A percentile compares a stretch with the other conserved stretches of the same genome.
These are phyloP conservation scores for Athelia psychrophila DNA, from an alignment of 1,284 basidiomycete species.

Conservation along the genomic window DNA sequence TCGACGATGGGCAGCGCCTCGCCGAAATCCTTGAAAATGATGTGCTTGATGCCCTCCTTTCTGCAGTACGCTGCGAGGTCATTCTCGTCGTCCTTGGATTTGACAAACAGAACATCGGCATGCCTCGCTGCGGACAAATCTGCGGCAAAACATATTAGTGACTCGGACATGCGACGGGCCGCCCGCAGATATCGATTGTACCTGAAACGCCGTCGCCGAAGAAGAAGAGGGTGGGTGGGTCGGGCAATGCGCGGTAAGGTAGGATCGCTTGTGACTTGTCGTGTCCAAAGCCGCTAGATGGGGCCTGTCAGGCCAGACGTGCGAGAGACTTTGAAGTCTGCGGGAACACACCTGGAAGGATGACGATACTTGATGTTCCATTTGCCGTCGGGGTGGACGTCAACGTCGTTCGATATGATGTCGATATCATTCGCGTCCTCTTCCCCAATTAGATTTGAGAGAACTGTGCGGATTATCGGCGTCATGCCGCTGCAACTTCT, in stretches of 20 bases:
- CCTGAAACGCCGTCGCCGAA: conserved; percentile 94
- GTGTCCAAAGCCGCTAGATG: conserved; percentile 76
- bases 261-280: conserved; percentile 92
- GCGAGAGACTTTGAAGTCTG: neutral
- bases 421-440: conserved; percentile 76
- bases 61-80: conserved; percentile 82
- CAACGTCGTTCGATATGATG: conserved; percentile 88
- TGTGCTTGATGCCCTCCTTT: conserved; percentile 62
- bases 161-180: neutral
- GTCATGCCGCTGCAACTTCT: conserved; percentile 78
- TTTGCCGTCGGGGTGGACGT: conserved; percentile 58
- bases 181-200: no score
- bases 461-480: conserved; percentile 85
- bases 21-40: conserved; percentile 67
- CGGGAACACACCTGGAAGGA: conserved; percentile 61
- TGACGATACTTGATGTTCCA: conserved; percentile 91
- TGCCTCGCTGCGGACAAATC: conserved; percentile 89
- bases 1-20: conserved; percentile 57
- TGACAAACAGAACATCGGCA: conserved; percentile 90
- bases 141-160: conserved; percentile 21
- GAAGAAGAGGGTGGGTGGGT: conserved; percentile 86
- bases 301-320: neutral
- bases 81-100: conserved; percentile 78
- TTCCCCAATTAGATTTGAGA: conserved; percentile 75
- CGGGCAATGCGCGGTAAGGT: conserved; percentile 71